phyloP scores from a whole-genome alignment of 345 rosid species.

The Murraya paniculata region DNA sequence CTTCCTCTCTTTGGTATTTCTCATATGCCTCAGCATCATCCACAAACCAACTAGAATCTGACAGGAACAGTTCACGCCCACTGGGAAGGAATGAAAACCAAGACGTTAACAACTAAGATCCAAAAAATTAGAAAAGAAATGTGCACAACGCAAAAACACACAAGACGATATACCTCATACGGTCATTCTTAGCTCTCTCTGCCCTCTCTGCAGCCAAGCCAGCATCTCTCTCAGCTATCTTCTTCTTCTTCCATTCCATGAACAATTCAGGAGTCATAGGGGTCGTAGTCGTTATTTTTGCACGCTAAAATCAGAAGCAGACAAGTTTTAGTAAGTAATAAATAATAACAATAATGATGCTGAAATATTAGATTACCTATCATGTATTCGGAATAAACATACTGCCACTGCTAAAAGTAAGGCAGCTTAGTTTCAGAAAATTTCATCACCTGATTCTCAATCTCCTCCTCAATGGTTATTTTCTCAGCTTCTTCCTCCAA shows the following conservation, averaged over 20 bases:
- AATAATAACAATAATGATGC: neutral
- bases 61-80: conserved; percentile 60
- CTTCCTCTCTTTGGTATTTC: conserved; percentile 48
- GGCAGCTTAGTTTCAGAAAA: conserved; percentile 5
- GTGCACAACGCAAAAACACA: neutral
- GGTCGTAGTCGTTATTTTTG: conserved; percentile 44
- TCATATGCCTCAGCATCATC: conserved; percentile 66
- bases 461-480: conserved; percentile 57
- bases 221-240: conserved; percentile 55
- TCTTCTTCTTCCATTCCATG: conserved; percentile 60
- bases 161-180: conserved; percentile 48
- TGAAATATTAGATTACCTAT: neutral
- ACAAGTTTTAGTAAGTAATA: neutral
- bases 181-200: conserved; percentile 64
- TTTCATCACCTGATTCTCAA: conserved; percentile 53
- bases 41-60: conserved; percentile 58
- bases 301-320: conserved; percentile 40
- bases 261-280: conserved; percentile 62
- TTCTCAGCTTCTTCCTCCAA: conserved; percentile 63
- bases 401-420: neutral
- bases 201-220: conserved; percentile 49
- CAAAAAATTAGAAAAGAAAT: neutral
- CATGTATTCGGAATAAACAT: neutral
- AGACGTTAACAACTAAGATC: conserved; percentile 10
- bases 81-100: conserved; percentile 37